Conservation (phyloP, 495 filamentous ascomycete species). For the Podospora fimiseda region DNA sequence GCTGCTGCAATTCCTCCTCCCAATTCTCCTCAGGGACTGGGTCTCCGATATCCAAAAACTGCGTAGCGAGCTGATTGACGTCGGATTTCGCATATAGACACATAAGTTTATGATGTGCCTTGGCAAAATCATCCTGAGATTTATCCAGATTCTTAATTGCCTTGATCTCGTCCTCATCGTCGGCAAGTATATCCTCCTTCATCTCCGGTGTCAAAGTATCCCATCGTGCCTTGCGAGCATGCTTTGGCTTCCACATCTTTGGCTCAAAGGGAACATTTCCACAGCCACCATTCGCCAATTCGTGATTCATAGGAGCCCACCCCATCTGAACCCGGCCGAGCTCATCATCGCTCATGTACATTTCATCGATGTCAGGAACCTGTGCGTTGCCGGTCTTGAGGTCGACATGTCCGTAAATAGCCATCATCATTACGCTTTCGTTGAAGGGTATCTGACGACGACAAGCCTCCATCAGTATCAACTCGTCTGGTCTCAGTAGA, state of each 20-base stretch:
- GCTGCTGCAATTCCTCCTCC: neutral
- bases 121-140: neutral
- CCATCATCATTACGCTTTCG: slow-evolving; percentile 38
- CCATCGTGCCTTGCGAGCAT: slow-evolving; percentile 31
- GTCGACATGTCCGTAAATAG: slow-evolving; percentile 52
- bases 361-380: slow-evolving; percentile 34
- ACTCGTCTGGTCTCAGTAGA: slow-evolving; percentile 50
- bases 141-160: slow-evolving; percentile 4
- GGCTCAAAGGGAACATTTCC: slow-evolving; percentile 29
- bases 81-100: neutral
- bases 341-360: slow-evolving; percentile 41
- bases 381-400: slow-evolving; percentile 32
- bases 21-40: neutral
- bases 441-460: slow-evolving; percentile 42
- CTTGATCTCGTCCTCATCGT: slow-evolving; percentile 18
- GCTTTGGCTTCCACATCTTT: slow-evolving; percentile 29
- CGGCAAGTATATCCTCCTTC: slow-evolving; percentile 20
- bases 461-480: slow-evolving; percentile 45
- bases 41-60: neutral
- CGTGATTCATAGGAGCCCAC: slow-evolving; percentile 6
- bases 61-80: neutral
- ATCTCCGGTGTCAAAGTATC: slow-evolving; percentile 18
- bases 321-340: slow-evolving; percentile 9
- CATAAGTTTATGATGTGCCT: too few species aligned
- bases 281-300: slow-evolving; percentile 17